Evolutionary conservation across 225 moss, liverwort and hornwort species (phyloP), one percentile per base, ranked within the genome.

Genomic region (Bryoerythrophyllum caledonicum): DNA sequence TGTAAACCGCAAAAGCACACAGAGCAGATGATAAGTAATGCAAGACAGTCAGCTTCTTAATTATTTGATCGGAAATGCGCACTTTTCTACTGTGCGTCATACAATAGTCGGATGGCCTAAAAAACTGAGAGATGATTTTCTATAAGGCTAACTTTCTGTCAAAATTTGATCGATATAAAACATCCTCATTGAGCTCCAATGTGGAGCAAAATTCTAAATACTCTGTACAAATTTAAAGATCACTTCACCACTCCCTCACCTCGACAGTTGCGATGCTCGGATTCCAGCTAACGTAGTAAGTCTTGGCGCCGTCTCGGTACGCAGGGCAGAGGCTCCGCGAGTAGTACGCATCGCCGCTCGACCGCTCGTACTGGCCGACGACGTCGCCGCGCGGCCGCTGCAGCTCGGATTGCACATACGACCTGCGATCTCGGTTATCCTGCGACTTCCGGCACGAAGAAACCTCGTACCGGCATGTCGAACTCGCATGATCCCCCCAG

Each of bases 101-200:
- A 37, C 19, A 59, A 40, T 51, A 49, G 40, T 23, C 24, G 34
- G n/a, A n/a, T n/a, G n/a, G n/a, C n/a, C n/a, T n/a, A n/a, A n/a
- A n/a, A n/a, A n/a, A n/a, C n/a, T n/a, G n/a, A n/a, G n/a, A n/a
- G n/a, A n/a, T n/a, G n/a, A n/a, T n/a, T n/a, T n/a, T n/a, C n/a
- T n/a, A n/a, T n/a, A n/a, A n/a, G n/a, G 3, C 30, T 44, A 41
- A 27, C 38, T 60, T 68, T 63, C 28, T 60, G 70, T 51, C 65
- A 71, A 80, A 77, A 74, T 44, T 77, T 71, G 15, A 55, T 32
- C 15, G 66, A 54, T 30, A 55, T 70, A 60, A n/a, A 65, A 77
- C 77, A 77, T 61, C 55, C 74, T 81, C 77, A 66, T 55, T 20
- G 55, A 28, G 70, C 80, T 77, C 80, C 66, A 81, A 78, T 81